Percentiles rank a stretch among this genome's conserved stretches.
These are phyloP conservation scores for Pseudopyrenochaeta lycopersici DNA, from an alignment of 2,329 filamentous ascomycete species.

Conservation along the genomic window DNA sequence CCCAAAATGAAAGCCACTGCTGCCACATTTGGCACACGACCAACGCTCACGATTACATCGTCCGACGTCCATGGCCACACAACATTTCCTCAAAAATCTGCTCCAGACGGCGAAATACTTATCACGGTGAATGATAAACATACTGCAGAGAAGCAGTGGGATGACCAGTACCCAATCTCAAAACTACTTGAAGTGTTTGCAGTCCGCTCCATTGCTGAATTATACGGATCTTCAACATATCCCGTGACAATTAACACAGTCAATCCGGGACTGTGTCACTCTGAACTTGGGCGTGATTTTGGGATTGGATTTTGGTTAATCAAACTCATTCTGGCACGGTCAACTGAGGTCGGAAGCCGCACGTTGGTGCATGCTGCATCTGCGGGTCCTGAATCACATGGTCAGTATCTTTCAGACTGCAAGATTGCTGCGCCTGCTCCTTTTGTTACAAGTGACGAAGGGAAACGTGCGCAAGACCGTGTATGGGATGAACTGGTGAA, in stretches of 20 bases:
- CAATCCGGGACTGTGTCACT: slow-evolving; percentile 33
- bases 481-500: slow-evolving; percentile 47
- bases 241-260: slow-evolving; percentile 39
- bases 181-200: slow-evolving; percentile 37
- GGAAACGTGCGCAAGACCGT: slow-evolving; percentile 37
- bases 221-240: slow-evolving; percentile 3
- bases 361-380: slow-evolving; percentile 48
- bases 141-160: slow-evolving; percentile 8
- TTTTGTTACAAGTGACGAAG: slow-evolving; percentile 45
- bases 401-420: slow-evolving; percentile 47
- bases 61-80: slow-evolving; percentile 19
- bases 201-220: slow-evolving; percentile 25
- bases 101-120: slow-evolving; percentile 29
- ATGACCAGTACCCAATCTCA: slow-evolving; percentile 28
- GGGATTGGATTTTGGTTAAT: slow-evolving; percentile 17
- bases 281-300: slow-evolving; percentile 43
- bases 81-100: slow-evolving; percentile 21
- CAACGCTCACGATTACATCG: slow-evolving; percentile 21
- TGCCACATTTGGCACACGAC: slow-evolving; percentile 13
- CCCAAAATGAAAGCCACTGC: slow-evolving; percentile 38
- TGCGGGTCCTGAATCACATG: slow-evolving; percentile 34
- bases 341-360: slow-evolving; percentile 50
- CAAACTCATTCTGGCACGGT: slow-evolving; percentile 37
- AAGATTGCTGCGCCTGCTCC: slow-evolving; percentile 27
- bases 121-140: slow-evolving; percentile 18